Conservation (phyloP, 2,329 filamentous ascomycete species). For the Penicillium sp. region DNA sequence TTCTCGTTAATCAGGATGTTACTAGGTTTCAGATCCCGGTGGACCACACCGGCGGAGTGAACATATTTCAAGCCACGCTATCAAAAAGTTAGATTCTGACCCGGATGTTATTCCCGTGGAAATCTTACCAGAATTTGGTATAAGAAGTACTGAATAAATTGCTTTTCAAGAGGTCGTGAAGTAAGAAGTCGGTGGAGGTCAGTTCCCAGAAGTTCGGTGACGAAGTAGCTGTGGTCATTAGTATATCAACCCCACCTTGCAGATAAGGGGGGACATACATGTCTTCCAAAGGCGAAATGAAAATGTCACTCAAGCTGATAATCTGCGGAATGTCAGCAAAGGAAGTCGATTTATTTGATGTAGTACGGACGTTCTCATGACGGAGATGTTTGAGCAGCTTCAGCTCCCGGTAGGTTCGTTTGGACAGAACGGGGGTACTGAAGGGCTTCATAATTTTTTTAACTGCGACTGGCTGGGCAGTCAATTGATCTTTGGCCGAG, state of each 20-base stretch:
- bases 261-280: constrained; percentile 62
- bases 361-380: constrained; percentile 77
- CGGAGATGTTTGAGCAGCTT: constrained; percentile 95
- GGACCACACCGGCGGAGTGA: constrained; percentile 95
- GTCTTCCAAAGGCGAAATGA: constrained; percentile 97
- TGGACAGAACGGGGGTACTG: constrained; percentile 96
- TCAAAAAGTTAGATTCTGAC: constrained; percentile 20
- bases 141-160: constrained; percentile 99
- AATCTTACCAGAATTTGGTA: constrained; percentile 91
- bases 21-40: constrained; percentile 95
- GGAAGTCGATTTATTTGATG: not conserved
- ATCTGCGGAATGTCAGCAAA: constrained; percentile 56
- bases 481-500: constrained; percentile 96
- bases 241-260: constrained; percentile 8
- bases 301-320: constrained; percentile 98
- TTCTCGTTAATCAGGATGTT: constrained; percentile 99
- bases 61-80: constrained; percentile 98
- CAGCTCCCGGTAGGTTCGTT: constrained; percentile 94
- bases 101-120: not conserved
- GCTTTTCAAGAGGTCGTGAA: constrained; percentile 93
- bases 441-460: constrained; percentile 99
- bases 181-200: constrained; percentile 94
- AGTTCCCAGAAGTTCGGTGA: constrained; percentile 94
- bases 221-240: constrained; percentile 71
- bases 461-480: constrained; percentile 91